These are phyloP conservation scores for Glycine soja DNA, from an alignment of 306 rosid genomes.

Conservation along the genomic window DNA sequence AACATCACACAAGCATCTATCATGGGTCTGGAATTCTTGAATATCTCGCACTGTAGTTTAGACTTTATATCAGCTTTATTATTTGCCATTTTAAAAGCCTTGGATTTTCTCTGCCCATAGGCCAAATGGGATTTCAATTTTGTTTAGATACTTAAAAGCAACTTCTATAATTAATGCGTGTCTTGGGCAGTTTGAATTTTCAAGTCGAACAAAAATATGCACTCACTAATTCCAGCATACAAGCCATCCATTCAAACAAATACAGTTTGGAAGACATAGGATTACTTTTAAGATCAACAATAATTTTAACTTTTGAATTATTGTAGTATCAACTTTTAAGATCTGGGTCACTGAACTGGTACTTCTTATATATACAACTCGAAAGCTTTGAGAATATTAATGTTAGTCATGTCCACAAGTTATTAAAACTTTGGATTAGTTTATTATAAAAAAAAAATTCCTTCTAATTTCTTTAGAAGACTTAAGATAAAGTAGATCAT, in stretches of 20 bases:
- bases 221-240: background rate
- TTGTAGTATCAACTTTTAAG: background rate
- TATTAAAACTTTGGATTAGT: background rate
- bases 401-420: too few species aligned
- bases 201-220: background rate
- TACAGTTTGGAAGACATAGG: background rate
- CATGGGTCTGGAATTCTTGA: too few species aligned
- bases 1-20: constrained; percentile 14
- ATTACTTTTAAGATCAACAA: background rate
- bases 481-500: background rate
- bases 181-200: background rate
- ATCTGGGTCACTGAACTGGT: background rate
- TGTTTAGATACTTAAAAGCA: background rate
- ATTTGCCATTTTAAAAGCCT: background rate
- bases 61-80: background rate
- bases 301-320: background rate
- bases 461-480: background rate
- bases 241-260: background rate
- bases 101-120: background rate
- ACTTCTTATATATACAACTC: background rate
- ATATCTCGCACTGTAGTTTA: background rate
- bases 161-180: background rate
- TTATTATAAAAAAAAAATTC: background rate
- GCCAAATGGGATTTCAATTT: background rate
- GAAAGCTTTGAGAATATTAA: too few species aligned